phyloP scores from a whole-genome alignment of 176 grass and related monocot species.

The Puya raimondii region DNA sequence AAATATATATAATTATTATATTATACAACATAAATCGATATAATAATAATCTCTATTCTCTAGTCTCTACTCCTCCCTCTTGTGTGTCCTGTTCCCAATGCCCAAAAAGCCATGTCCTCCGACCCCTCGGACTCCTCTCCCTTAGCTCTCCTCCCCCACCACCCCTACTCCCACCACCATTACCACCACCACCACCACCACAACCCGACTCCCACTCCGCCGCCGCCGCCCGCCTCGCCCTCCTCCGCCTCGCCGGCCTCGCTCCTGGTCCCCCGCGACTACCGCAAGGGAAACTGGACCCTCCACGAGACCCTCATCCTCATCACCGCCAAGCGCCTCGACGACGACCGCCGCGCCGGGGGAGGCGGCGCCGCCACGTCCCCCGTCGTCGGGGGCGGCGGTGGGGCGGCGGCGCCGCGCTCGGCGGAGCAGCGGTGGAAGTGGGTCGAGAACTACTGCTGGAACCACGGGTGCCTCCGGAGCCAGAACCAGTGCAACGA shows the following conservation, averaged over 20 bases:
- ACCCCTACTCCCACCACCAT: slow-evolving; percentile 13
- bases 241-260: slow-evolving; percentile 33
- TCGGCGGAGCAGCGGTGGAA: slow-evolving; percentile 98
- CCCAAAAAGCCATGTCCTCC: slow-evolving; percentile 33
- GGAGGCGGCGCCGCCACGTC: neutral
- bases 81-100: slow-evolving; percentile 19
- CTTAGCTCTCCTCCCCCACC: slow-evolving; percentile 28
- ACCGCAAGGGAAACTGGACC: slow-evolving; percentile 99
- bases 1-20: too few relatives aligned
- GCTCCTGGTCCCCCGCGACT: slow-evolving; percentile 48
- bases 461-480: slow-evolving; percentile 79
- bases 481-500: slow-evolving; percentile 99
- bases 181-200: slow-evolving; percentile 23
- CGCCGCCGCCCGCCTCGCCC: slow-evolving; percentile 31
- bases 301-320: slow-evolving; percentile 93
- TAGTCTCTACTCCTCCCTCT: neutral
- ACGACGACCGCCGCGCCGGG: slow-evolving; percentile 70
- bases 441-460: slow-evolving; percentile 99
- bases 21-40: too few relatives aligned
- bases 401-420: slow-evolving; percentile 5
- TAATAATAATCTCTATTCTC: too few relatives aligned
- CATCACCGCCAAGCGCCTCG: slow-evolving; percentile 84
- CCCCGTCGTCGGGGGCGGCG: slow-evolving; percentile 3
- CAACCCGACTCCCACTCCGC: neutral
- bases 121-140: slow-evolving; percentile 15